These are phyloP conservation scores for Glycine soja DNA, from an alignment of 306 rosid genomes.

Conservation along the genomic window DNA sequence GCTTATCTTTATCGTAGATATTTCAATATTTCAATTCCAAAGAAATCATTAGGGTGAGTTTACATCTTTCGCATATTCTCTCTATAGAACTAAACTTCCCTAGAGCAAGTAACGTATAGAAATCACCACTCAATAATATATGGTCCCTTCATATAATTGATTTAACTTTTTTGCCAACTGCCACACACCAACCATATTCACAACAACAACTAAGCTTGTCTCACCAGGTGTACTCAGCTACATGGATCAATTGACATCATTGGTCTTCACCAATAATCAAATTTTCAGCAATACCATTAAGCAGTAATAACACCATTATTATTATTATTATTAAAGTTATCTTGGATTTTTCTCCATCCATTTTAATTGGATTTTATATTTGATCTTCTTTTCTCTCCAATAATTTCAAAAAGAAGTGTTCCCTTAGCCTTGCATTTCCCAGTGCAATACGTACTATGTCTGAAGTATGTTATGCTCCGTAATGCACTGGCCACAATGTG, in stretches of 20 bases:
- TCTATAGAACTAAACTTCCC: slow-evolving; percentile 4
- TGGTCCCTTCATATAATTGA: slow-evolving; percentile 10
- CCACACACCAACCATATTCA: no score
- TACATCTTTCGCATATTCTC: slow-evolving; percentile 1
- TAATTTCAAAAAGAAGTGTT: slow-evolving; percentile 21
- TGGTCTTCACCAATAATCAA: background rate
- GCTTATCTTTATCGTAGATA: background rate
- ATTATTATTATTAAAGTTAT: background rate
- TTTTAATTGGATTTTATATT: background rate
- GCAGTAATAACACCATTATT: background rate
- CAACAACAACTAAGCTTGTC: background rate
- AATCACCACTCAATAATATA: background rate
- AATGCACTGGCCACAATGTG: slow-evolving; percentile 29
- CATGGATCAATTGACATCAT: background rate
- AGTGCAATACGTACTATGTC: background rate
- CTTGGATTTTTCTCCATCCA: background rate
- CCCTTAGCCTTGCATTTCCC: slow-evolving; percentile 22
- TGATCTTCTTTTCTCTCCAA: background rate
- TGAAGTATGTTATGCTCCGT: slow-evolving; percentile 9
- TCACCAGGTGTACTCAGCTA: background rate
- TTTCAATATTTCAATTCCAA: background rate
- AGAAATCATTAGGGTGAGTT: slow-evolving; percentile 11
- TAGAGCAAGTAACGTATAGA: background rate
- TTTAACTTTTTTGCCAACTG: background rate
- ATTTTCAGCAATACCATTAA: background rate